A percentile compares a stretch with the other conserved stretches of the same genome.
These are phyloP conservation scores for Chamaenerion angustifolium DNA, from an alignment of 345 rosid species.

Conservation along the genomic window DNA sequence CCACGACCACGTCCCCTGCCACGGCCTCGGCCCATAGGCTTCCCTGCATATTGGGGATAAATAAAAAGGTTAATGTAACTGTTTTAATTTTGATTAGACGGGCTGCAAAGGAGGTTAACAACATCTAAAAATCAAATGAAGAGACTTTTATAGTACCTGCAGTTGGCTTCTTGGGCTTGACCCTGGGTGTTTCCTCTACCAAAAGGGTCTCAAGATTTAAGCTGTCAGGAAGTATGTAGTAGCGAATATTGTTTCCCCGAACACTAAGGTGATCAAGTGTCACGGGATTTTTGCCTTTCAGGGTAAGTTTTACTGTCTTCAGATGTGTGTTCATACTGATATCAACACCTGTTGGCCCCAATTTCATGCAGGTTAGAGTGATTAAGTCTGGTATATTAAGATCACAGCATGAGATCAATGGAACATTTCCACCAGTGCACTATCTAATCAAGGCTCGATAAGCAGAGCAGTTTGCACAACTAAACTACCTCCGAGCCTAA, in stretches of 20 bases:
- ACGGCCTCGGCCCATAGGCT: constrained; percentile 72
- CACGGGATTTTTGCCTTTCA: constrained; percentile 87
- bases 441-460: too few relatives aligned
- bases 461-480: too few relatives aligned
- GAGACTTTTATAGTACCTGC: constrained; percentile 38
- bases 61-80: constrained; percentile 1
- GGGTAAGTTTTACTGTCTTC: constrained; percentile 77
- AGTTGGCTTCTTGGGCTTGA: constrained; percentile 91
- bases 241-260: constrained; percentile 90
- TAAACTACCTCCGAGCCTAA: too few relatives aligned
- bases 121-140: not conserved
- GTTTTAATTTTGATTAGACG: constrained; percentile 2
- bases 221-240: constrained; percentile 96
- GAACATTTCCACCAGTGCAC: not conserved
- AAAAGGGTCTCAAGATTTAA: constrained; percentile 88
- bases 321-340: constrained; percentile 97
- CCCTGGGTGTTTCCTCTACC: constrained; percentile 88
- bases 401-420: not conserved
- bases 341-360: constrained; percentile 56
- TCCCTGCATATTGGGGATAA: constrained; percentile 27
- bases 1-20: constrained; percentile 64
- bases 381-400: not conserved
- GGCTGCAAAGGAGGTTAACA: not conserved
- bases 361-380: not conserved
- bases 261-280: constrained; percentile 81